Evolutionary conservation across 139 green algal species (phyloP).

Genomic region (Picochlorum sp.): DNA sequence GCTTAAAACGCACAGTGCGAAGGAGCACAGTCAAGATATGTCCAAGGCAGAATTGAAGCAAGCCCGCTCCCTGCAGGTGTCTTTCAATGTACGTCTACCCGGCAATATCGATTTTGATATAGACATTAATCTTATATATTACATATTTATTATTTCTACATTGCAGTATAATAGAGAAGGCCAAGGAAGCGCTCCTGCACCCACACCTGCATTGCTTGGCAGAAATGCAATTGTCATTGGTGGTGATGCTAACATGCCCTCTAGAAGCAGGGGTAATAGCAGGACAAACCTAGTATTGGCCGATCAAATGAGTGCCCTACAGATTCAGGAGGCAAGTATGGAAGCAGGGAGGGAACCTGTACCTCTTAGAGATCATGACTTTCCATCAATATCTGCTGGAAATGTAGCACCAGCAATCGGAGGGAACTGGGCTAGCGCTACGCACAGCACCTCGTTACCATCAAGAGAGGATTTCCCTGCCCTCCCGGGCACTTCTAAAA

Average conservation of each 20-base stretch:
- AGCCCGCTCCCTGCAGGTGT: slow-evolving; percentile 49
- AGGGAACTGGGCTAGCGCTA: background rate
- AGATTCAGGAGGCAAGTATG: background rate
- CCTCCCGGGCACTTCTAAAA: slow-evolving; percentile 28
- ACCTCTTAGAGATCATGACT: slow-evolving; percentile 1
- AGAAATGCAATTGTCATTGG: slow-evolving; percentile 25
- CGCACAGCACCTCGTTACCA: background rate
- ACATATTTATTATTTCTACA: background rate
- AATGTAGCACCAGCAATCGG: background rate
- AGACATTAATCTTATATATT: slow-evolving; percentile 1
- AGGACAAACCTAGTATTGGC: background rate
- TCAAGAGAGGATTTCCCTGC: slow-evolving; percentile 54
- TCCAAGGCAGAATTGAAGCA: slow-evolving; percentile 49
- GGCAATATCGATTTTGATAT: too few species aligned
- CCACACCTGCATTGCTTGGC: background rate
- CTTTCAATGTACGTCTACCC: slow-evolving; percentile 30
- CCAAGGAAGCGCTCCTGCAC: background rate
- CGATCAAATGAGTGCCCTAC: slow-evolving; percentile 1
- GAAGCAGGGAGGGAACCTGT: background rate
- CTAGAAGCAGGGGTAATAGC: background rate
- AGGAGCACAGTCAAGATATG: slow-evolving; percentile 63
- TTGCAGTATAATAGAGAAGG: background rate
- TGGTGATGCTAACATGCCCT: slow-evolving; percentile 16
- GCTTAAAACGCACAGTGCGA: slow-evolving; percentile 60
- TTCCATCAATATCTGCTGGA: background rate